phyloP scores from a whole-genome alignment of 768 basidiomycete species.

The Amanita fuliginea region DNA sequence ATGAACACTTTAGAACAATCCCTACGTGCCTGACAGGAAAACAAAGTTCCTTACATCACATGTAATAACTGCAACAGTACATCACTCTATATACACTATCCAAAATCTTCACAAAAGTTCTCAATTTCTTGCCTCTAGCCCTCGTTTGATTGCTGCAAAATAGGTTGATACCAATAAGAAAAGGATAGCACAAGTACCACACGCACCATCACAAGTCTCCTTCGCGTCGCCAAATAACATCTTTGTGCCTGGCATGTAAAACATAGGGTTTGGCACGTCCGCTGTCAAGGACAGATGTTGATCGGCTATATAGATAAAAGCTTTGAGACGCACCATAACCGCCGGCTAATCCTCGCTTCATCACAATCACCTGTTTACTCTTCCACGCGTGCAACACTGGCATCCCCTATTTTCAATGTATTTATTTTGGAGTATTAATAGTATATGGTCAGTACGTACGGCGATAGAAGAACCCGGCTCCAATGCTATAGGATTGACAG shows the following conservation, averaged over 20 bases:
- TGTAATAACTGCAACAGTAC: neutral
- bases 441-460: constrained; percentile 17
- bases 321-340: constrained; percentile 55
- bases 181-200: neutral
- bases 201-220: constrained; percentile 75
- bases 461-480: constrained; percentile 83
- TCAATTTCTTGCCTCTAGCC: constrained; percentile 28
- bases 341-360: constrained; percentile 86
- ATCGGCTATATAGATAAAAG: constrained; percentile 4
- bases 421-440: neutral
- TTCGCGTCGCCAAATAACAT: constrained; percentile 93
- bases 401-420: constrained; percentile 47
- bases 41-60: constrained; percentile 1
- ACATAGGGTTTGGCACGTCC: constrained; percentile 90
- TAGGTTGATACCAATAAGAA: constrained; percentile 1
- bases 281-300: constrained; percentile 28
- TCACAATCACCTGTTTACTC: constrained; percentile 85
- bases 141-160: constrained; percentile 44
- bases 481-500: constrained; percentile 83
- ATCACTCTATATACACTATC: constrained; percentile 1
- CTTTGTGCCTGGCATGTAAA: constrained; percentile 83
- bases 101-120: neutral
- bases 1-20: neutral
- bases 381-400: constrained; percentile 90
- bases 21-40: neutral